Base-by-base conservation (phyloP, 78 protist genomes). In the Dictyostelium capitatum region DNA sequence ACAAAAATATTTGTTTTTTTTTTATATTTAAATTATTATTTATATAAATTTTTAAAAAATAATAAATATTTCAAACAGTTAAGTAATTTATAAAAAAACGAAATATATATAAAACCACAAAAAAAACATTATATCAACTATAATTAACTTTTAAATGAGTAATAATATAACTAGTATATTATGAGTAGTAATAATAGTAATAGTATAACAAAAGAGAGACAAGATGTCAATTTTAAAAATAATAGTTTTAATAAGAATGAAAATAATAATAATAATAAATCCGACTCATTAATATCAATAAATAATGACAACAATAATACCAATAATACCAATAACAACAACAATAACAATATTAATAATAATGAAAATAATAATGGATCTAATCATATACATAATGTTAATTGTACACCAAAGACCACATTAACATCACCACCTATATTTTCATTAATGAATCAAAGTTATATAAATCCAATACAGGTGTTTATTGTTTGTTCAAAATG, bases 401-500 rank as follows among this genome's bases (percentile, higher is more conserved):
- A 32, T 67, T 20, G 20, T 67, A 37, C 43, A 37, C 43, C 43
- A 37, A 37, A 37, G 43, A 32, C 5, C 3, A 67, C 43, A 25
- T 6, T 6, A 25, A 1, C 15, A 25, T 64, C 65, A 56, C 54
- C 81, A 48, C 81, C 81, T 23, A 64, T 75, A n/a, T 79, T 79
- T 54, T 37, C 47, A 51, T 54, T 48, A 48, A 75, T 75, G 23
- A 48, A 75, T 48, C 81, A 75, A 41, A 48, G 62, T 48, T 23
- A 48, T 48, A 50, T 75, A 19, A 25, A 43, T 14, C 48, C 56
- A 14, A 32, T 64, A 14, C 48, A 41, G 28, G 83, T 79, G 9
- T 51, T 37, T 37, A 54, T 79, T 17, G 83, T 79, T 32, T 79
- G 83, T 43, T 79, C 83, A 51, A 79, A 79, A 37, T 79, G 83